Conservation (phyloP, 768 basidiomycete genomes). For the Mycena alexandri region DNA sequence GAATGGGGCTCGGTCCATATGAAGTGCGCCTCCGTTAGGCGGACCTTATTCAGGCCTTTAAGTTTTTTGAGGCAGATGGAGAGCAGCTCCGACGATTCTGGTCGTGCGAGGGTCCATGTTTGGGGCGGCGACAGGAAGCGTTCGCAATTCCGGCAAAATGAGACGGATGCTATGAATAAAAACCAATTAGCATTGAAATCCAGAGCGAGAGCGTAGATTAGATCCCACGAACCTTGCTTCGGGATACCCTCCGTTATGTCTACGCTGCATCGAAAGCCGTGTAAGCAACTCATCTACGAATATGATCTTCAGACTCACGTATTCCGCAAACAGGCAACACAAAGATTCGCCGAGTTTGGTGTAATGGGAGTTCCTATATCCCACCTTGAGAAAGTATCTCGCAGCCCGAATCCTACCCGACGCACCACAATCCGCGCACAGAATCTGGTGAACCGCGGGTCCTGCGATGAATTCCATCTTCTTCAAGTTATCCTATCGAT, state of each 20-base stretch:
- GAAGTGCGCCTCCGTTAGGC: conserved; percentile 97
- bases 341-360: conserved; percentile 93
- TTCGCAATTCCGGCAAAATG: conserved; percentile 96
- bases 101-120: conserved; percentile 86
- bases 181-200: no score
- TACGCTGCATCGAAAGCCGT: conserved; percentile 62
- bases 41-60: conserved; percentile 93
- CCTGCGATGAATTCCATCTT: conserved; percentile 84
- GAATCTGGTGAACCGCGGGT: conserved; percentile 83
- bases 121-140: conserved; percentile 93
- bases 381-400: conserved; percentile 20
- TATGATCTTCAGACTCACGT: conserved; percentile 61
- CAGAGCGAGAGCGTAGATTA: conserved; percentile 18
- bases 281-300: neutral
- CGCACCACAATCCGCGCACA: conserved; percentile 91
- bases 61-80: conserved; percentile 96
- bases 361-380: conserved; percentile 83
- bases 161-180: conserved; percentile 74
- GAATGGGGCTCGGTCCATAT: conserved; percentile 99
- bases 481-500: neutral
- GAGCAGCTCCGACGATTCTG: conserved; percentile 93
- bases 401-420: conserved; percentile 5
- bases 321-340: conserved; percentile 90
- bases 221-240: conserved; percentile 77
- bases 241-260: conserved; percentile 99